Evolutionary conservation across 2,329 filamentous ascomycete genomes (phyloP), one percentile per base, ranked within the genome.

Genomic region (Talaromyces sp.): DNA sequence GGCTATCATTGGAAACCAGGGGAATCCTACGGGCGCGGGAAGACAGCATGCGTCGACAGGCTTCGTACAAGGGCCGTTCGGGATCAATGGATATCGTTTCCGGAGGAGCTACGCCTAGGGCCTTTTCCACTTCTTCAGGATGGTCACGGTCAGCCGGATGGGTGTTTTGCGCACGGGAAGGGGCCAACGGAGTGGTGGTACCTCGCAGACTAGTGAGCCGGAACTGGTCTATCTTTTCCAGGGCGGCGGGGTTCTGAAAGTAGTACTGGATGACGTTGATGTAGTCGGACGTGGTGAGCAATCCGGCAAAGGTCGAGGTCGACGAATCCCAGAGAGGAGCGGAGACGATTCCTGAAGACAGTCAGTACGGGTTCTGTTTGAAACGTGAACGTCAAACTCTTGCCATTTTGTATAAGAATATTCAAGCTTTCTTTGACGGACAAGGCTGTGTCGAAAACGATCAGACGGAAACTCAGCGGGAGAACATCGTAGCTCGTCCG

Each of bases 241-340:
- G 84, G 61, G 92, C 89, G 66, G 96, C 91, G 2, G 93, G 94
- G 68, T 94, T 95, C 76, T 97, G 92, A 82, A 92, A 97, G 80
- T 99, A 97, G 77, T 99, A 99, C 74, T 97, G 93, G 46, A 99
- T 96, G 60, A 99, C 89, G 71, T 99, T 99, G 78, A 99, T 95
- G 75, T 94, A 99, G 77, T 99, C 94, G 63, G 92, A 96, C 64
- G 92, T 94, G 29, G 94, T 99, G 65, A 99, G 83, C 54, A 99
- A 85, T 43, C 94, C 94, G 46, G 93, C 94, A 75, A 97, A 99
- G 38, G 89, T 91, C 27, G 92, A 96, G 3, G 88, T 90, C 65
- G 90, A 88, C 27, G 93, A 97, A 75, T 99, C 92, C 94, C 94
- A 99, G 65, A 99, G 81, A 56, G 94, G 94, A 57, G 94, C 94